phyloP scores from a whole-genome alignment of 306 rosid species.

The Styphnolobium japonicum region DNA sequence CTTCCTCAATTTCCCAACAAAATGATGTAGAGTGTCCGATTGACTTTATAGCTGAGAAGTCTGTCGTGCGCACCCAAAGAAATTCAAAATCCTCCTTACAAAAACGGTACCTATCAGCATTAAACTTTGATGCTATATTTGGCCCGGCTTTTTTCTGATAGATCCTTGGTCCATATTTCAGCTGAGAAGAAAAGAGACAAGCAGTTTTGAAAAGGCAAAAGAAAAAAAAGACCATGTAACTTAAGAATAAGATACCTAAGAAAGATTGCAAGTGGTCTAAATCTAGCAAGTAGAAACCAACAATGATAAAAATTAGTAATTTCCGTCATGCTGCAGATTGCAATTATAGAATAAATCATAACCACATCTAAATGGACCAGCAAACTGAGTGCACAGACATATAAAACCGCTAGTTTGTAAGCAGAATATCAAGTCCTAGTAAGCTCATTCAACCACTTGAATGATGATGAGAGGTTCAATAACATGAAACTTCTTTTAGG shows the following conservation, averaged over 20 bases:
- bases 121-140: conserved; percentile 46
- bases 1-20: conserved; percentile 70
- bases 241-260: not conserved
- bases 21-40: conserved; percentile 72
- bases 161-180: conserved; percentile 79
- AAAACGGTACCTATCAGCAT: conserved; percentile 55
- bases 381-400: not conserved
- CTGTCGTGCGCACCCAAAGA: conserved; percentile 82
- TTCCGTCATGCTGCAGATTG: not conserved
- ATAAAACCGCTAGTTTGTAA: not conserved
- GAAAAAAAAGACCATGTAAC: not conserved
- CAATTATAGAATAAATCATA: not conserved
- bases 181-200: conserved; percentile 38
- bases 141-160: conserved; percentile 57
- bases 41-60: conserved; percentile 60
- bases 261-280: not conserved
- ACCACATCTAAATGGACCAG: not conserved
- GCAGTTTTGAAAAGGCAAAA: not conserved
- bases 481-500: not conserved
- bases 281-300: conserved; percentile 8
- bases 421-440: not conserved
- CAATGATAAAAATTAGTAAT: not conserved
- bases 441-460: not conserved
- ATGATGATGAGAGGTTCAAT: not conserved
- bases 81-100: conserved; percentile 76